A percentile compares a stretch with the other conserved stretches of the same genome.
Evolutionary conservation across 73 alveolate genomes (phyloP).

Genomic region (Blepharisma japonicum): DNA sequence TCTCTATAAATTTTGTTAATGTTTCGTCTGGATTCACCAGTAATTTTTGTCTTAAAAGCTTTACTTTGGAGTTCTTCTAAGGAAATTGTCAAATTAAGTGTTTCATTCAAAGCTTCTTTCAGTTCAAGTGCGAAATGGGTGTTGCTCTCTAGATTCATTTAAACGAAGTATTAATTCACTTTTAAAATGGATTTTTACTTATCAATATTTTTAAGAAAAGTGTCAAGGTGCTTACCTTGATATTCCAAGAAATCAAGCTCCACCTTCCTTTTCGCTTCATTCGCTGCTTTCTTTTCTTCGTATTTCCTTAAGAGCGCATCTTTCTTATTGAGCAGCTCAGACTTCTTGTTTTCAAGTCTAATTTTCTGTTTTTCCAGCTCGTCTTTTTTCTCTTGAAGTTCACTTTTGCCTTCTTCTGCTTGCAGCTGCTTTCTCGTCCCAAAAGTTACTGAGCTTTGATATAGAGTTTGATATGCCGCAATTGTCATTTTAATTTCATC

Average conservation of each 20-base stretch:
- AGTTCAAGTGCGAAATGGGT: no score
- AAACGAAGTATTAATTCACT: neutral
- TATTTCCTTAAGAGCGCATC: slow-evolving; percentile 47
- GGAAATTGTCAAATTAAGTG: no score
- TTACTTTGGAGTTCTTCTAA: no score
- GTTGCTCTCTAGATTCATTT: no score
- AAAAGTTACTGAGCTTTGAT: slow-evolving; percentile 82
- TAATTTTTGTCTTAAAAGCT: no score
- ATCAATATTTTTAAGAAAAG: slow-evolving; percentile 3
- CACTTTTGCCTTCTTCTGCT: slow-evolving; percentile 96
- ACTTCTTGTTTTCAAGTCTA: slow-evolving; percentile 19
- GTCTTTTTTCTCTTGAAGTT: slow-evolving; percentile 8
- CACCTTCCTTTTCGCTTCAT: slow-evolving; percentile 83
- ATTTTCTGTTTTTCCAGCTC: slow-evolving; percentile 13
- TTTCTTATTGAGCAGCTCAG: slow-evolving; percentile 3
- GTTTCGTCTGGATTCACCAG: no score
- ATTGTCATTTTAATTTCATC: slow-evolving; percentile 99
- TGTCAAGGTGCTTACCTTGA: slow-evolving; percentile 52
- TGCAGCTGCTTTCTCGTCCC: slow-evolving; percentile 85
- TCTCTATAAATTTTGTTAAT: no score
- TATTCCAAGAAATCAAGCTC: slow-evolving; percentile 86
- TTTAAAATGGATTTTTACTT: neutral
- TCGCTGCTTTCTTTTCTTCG: slow-evolving; percentile 87
- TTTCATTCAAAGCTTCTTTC: no score
- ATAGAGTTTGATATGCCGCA: slow-evolving; percentile 97